These are phyloP conservation scores for Peribolospora baueri DNA, from an alignment of 768 basidiomycete genomes.

Conservation along the genomic window DNA sequence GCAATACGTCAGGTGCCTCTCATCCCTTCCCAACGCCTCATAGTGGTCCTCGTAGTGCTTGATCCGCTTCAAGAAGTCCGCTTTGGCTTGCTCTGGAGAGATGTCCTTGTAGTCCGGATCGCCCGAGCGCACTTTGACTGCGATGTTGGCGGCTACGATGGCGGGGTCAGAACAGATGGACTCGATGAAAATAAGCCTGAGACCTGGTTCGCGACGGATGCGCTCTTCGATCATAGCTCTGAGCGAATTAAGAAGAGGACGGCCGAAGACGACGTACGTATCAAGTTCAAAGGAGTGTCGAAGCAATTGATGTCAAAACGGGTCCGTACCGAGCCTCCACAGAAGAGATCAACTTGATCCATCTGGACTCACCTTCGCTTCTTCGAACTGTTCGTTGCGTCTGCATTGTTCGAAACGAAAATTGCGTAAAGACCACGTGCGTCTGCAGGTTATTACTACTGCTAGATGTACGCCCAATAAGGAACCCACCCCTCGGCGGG, in stretches of 20 bases:
- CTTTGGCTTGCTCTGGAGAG: slow-evolving; percentile 57
- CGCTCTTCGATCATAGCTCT: slow-evolving; percentile 67
- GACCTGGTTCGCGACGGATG: slow-evolving; percentile 60
- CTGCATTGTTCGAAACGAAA: slow-evolving; percentile 22
- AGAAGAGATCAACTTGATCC: slow-evolving; percentile 1
- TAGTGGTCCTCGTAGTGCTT: slow-evolving; percentile 84
- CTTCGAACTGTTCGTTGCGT: slow-evolving; percentile 83
- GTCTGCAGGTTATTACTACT: not conserved
- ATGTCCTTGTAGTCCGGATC: slow-evolving; percentile 94
- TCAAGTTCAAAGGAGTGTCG: too few relatives aligned
- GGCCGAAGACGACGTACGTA: too few relatives aligned
- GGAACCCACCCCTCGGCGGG: too few relatives aligned
- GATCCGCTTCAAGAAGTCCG: slow-evolving; percentile 76
- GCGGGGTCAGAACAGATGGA: slow-evolving; percentile 81
- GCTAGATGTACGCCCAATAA: too few relatives aligned
- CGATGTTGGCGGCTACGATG: slow-evolving; percentile 84
- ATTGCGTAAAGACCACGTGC: not conserved
- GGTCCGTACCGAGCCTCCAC: too few relatives aligned
- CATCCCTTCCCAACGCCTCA: slow-evolving; percentile 45
- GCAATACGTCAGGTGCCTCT: slow-evolving; percentile 69
- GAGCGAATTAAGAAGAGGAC: too few relatives aligned
- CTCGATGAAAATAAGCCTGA: slow-evolving; percentile 79
- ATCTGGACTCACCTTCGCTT: slow-evolving; percentile 33
- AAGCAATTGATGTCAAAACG: not conserved
- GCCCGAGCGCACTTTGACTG: slow-evolving; percentile 80